Percentiles rank a stretch among this genome's conserved stretches.
These are phyloP conservation scores for Phytophthora hybrid DNA, from an alignment of 352 stramenopile species.

Conservation along the genomic window DNA sequence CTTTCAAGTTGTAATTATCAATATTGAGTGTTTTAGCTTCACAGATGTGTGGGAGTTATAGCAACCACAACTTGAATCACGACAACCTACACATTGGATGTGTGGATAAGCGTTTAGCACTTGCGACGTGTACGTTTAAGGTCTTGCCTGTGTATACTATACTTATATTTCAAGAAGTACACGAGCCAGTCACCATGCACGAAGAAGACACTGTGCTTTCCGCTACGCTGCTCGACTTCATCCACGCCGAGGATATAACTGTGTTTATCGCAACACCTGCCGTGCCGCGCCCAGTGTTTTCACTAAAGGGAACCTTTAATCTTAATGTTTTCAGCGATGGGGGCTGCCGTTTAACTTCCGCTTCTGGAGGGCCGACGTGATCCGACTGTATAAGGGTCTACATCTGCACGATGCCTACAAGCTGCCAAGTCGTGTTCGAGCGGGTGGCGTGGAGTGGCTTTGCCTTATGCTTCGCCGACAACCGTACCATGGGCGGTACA, in stretches of 20 bases:
- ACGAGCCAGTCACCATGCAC: not conserved
- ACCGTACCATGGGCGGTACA: not conserved
- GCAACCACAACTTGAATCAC: not conserved
- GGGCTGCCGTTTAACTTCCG: not conserved
- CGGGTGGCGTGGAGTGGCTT: not conserved
- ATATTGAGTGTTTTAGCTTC: not conserved
- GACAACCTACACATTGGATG: not conserved
- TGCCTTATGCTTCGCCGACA: not conserved
- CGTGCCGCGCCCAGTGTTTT: not conserved
- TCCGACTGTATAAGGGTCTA: not conserved
- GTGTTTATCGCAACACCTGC: not conserved
- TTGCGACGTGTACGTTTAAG: not conserved
- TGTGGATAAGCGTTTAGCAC: not conserved
- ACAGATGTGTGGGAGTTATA: not conserved
- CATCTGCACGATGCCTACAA: not conserved
- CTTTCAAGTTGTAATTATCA: no score
- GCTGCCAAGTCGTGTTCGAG: not conserved
- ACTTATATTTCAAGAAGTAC: not conserved
- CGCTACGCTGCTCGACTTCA: not conserved
- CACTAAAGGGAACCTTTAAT: not conserved
- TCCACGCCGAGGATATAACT: not conserved
- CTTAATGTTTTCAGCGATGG: not conserved
- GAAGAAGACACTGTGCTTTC: not conserved
- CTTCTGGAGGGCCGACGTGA: not conserved
- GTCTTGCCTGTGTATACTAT: not conserved